Base-by-base conservation (phyloP, 768 basidiomycete species). In the Hypholoma fasciculare region DNA sequence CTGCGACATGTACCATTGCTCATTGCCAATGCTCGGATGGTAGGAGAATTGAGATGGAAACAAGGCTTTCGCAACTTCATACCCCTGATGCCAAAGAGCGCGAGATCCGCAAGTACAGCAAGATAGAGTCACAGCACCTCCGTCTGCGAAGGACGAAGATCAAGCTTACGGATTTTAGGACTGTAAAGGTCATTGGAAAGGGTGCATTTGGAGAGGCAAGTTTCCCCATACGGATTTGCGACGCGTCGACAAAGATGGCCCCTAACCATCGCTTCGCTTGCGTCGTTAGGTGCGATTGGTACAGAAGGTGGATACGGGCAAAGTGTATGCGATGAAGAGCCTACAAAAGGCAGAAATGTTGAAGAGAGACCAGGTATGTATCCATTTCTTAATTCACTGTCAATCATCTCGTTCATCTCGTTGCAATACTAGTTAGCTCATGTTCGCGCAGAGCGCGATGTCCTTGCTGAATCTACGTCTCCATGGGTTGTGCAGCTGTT, bases 291-390 rank as follows among this genome's bases (percentile, higher is more conserved):
- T 98, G 37, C 87, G 96, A 56, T 78, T 99, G 43, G 95, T 97
- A 43, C 96, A 99, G 73, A 99, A 99, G 76, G 84, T 89, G 54
- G 96, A 98, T 70, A 98, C 96, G 1, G 94, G 91, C 53, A 96
- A 95, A 78, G 96, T 99, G 46, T 99, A 98, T 71, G 96, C 96
- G 37, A 98, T 99, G 96, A 99, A 99, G 82, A 97, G 95, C 62
- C 74, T 99, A 69, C 89, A 93, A 74, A 99, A 99, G 78, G 89
- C 90, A 40, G 96, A 99, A 74, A 99, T 99, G 96, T 88, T 99
- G 78, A 96, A 97, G 74, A 93, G 96, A 65, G 96, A 99, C 72
- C 96, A 98, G 84, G 96, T 94, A 55, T 56, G 86, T 65, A 14
- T 19, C 19, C 38, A 4, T n/a, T n/a, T 27, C 16, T 30, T 34